phyloP scores from a whole-genome alignment of 1,284 basidiomycete species.

The Agroathelia rolfsii region DNA sequence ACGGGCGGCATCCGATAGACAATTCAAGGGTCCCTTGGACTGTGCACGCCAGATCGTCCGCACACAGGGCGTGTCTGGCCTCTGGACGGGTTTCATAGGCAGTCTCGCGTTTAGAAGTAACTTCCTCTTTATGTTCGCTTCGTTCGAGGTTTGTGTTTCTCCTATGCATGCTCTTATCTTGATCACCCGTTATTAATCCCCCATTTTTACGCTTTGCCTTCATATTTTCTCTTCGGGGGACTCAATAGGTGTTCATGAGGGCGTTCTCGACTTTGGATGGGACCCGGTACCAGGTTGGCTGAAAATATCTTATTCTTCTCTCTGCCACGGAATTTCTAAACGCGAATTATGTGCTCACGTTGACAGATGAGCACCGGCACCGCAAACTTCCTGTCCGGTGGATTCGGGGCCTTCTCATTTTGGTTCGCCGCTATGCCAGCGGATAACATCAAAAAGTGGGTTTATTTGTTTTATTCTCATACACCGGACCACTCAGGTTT shows the following conservation, averaged over 20 bases:
- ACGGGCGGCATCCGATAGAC: slow-evolving; percentile 39
- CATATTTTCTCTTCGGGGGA: slow-evolving; percentile 8
- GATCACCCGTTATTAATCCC: too few relatives aligned
- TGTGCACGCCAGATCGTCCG: slow-evolving; percentile 46
- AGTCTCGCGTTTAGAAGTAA: slow-evolving; percentile 53
- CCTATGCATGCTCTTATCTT: background rate
- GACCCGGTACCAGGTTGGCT: slow-evolving; percentile 42
- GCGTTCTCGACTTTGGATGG: slow-evolving; percentile 39
- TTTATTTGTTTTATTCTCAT: slow-evolving; percentile 9
- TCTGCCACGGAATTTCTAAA: background rate
- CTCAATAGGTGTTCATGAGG: slow-evolving; percentile 45
- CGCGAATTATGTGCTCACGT: too few relatives aligned
- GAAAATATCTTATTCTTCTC: background rate
- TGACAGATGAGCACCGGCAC: slow-evolving; percentile 48
- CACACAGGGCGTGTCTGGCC: slow-evolving; percentile 43
- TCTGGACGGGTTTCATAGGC: slow-evolving; percentile 59
- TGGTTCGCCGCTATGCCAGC: slow-evolving; percentile 67
- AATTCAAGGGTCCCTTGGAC: slow-evolving; percentile 58
- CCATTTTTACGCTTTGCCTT: too few relatives aligned
- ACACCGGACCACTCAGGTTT: slow-evolving; percentile 6
- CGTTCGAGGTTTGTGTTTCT: slow-evolving; percentile 39
- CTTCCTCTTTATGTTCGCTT: slow-evolving; percentile 63
- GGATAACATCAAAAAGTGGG: slow-evolving; percentile 72
- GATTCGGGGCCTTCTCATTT: slow-evolving; percentile 50
- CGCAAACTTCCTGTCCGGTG: slow-evolving; percentile 65